A percentile compares a stretch with the other conserved stretches of the same genome.
phyloP scores from a whole-genome alignment of 371 early-diverging fungal genomes.

The Mucor mucedo region DNA sequence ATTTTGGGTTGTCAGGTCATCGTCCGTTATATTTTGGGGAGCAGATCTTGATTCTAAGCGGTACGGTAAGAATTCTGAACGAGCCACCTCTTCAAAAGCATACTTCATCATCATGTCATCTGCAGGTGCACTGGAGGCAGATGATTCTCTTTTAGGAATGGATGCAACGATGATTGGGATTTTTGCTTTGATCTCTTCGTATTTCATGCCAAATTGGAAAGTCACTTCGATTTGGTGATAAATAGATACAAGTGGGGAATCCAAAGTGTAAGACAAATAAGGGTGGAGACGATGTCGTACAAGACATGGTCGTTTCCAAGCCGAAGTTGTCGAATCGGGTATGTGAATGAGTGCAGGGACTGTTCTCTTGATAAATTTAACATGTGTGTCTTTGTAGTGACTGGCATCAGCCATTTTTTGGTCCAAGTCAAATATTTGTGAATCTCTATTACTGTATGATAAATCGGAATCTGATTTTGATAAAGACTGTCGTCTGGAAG shows the following conservation, averaged over 20 bases:
- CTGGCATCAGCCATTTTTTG: constrained; percentile 19
- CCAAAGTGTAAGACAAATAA: constrained; percentile 34
- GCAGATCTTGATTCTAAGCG: constrained; percentile 6
- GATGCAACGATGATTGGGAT: constrained; percentile 46
- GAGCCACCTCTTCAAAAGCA: constrained; percentile 28
- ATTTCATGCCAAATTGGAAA: constrained; percentile 45
- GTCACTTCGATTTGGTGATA: constrained; percentile 47
- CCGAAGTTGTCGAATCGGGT: constrained; percentile 25
- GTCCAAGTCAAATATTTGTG: constrained; percentile 22
- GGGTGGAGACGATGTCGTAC: constrained; percentile 40
- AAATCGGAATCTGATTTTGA: constrained; percentile 43
- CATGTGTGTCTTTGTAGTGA: constrained; percentile 27
- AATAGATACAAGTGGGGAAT: constrained; percentile 43
- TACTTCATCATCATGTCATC: constrained; percentile 23
- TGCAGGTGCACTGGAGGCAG: background rate
- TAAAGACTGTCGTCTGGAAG: constrained; percentile 35
- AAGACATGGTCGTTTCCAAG: constrained; percentile 42
- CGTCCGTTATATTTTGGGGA: background rate
- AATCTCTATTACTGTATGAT: constrained; percentile 19
- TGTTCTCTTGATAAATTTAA: constrained; percentile 34
- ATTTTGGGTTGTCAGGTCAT: background rate
- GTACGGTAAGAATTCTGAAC: constrained; percentile 9
- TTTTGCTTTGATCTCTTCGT: constrained; percentile 41
- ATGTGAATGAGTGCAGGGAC: constrained; percentile 39
- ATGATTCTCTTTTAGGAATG: constrained; percentile 16